phyloP scores from a whole-genome alignment of 768 basidiomycete species.

The Russula dissimulans region DNA sequence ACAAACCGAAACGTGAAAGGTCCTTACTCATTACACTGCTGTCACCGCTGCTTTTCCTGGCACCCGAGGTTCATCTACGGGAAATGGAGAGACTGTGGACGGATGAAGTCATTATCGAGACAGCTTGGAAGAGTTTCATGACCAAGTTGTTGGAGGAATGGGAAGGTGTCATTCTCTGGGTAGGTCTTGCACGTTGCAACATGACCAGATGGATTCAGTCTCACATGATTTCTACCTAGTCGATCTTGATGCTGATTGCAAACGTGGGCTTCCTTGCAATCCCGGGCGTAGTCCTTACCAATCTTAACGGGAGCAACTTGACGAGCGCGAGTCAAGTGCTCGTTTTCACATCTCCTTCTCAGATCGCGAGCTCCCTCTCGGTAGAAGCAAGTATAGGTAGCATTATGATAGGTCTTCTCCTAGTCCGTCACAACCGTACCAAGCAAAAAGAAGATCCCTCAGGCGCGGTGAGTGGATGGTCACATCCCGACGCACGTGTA shows the following conservation, averaged over 20 bases:
- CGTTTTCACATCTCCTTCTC: constrained; percentile 31
- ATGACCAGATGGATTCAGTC: neutral
- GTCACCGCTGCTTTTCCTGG: constrained; percentile 4
- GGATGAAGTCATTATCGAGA: constrained; percentile 1
- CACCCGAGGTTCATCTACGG: constrained; percentile 6
- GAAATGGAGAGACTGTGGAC: constrained; percentile 4
- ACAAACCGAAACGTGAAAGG: neutral
- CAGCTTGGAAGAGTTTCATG: constrained; percentile 5
- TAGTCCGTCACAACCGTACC: constrained; percentile 14
- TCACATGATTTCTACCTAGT: constrained; percentile 9
- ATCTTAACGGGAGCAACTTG: neutral
- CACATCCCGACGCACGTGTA: neutral
- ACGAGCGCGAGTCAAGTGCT: neutral
- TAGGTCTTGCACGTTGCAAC: neutral
- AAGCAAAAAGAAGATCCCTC: constrained; percentile 1
- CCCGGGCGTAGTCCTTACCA: constrained; percentile 21
- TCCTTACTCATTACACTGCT: neutral
- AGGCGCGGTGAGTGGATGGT: constrained; percentile 5
- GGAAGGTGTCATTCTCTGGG: constrained; percentile 2
- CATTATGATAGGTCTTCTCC: constrained; percentile 23
- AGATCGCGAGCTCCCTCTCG: constrained; percentile 43
- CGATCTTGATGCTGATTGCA: constrained; percentile 28
- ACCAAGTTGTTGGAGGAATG: constrained; percentile 1
- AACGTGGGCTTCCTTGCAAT: constrained; percentile 30
- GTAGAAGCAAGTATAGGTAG: constrained; percentile 38